Percentiles rank a stretch among this genome's conserved stretches.
Evolutionary conservation across 2,329 filamentous ascomycete species (phyloP).

Genomic region (Clarireedia monteithiana): DNA sequence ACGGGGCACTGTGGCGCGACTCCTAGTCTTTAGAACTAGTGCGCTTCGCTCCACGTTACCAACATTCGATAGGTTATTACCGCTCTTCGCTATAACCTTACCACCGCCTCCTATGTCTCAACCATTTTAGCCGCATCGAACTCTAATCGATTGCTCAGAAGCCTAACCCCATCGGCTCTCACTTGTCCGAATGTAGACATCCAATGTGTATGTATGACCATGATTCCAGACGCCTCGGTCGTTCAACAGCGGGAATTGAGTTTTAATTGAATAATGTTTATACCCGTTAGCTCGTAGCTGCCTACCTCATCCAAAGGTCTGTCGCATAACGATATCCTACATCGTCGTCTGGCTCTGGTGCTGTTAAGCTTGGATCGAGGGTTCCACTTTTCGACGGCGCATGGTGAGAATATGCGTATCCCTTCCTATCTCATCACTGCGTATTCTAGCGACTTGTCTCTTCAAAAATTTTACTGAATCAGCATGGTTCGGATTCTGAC

Average conservation of each 20-base stretch:
- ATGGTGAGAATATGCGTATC: conserved; percentile 1
- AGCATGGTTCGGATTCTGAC: not conserved
- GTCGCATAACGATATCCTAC: not conserved
- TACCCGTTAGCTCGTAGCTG: not conserved
- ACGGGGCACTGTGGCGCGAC: too few relatives aligned
- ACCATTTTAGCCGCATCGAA: too few relatives aligned
- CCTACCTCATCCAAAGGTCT: not conserved
- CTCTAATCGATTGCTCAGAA: not conserved
- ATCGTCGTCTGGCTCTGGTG: not conserved
- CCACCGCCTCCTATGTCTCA: too few relatives aligned
- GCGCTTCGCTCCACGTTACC: too few relatives aligned
- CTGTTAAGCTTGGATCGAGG: not conserved
- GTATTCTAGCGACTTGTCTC: not conserved
- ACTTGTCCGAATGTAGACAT: not conserved
- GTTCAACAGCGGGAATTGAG: conserved; percentile 1
- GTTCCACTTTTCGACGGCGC: conserved; percentile 4
- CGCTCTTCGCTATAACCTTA: too few relatives aligned
- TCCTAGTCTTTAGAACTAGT: too few relatives aligned
- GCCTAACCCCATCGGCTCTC: not conserved
- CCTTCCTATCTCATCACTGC: not conserved
- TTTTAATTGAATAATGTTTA: not conserved
- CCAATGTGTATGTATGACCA: conserved; percentile 5
- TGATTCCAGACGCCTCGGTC: not conserved
- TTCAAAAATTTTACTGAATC: not conserved
- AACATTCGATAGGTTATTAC: too few relatives aligned